Conservation (phyloP, 768 basidiomycete species). For the Amanita exitialis region DNA sequence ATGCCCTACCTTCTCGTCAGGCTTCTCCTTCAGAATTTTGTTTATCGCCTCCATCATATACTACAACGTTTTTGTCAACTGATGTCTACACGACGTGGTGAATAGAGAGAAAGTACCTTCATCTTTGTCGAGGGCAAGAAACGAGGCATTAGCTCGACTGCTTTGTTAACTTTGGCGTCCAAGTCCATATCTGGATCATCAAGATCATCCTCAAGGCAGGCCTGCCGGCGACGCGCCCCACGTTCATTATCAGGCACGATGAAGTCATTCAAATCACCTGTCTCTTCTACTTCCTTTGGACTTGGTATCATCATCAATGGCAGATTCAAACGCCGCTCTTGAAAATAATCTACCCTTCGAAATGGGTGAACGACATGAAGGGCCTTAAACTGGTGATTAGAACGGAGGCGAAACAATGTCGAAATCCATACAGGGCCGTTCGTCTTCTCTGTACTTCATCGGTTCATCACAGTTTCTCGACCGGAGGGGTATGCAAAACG, state of each 20-base stretch:
- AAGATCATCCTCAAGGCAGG: conserved; percentile 43
- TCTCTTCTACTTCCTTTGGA: conserved; percentile 22
- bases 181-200: conserved; percentile 33
- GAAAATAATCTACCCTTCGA: conserved; percentile 37
- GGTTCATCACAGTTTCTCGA: conserved; percentile 25
- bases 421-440: conserved; percentile 38
- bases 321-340: conserved; percentile 51
- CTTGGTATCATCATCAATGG: conserved; percentile 31
- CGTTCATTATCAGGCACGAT: conserved; percentile 14
- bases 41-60: conserved; percentile 50
- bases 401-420: not conserved
- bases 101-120: conserved; percentile 33
- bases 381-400: conserved; percentile 25
- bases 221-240: conserved; percentile 10
- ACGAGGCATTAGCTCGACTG: conserved; percentile 35
- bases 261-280: conserved; percentile 11
- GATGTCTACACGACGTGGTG: not conserved
- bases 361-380: conserved; percentile 50
- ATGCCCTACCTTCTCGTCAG: conserved; percentile 45
- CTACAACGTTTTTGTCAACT: conserved; percentile 16
- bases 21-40: conserved; percentile 32
- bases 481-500: conserved; percentile 29
- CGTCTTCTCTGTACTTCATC: conserved; percentile 25
- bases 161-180: conserved; percentile 18
- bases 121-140: conserved; percentile 70